Base-by-base conservation (phyloP, 495 filamentous ascomycete species). In the Astrothelium macrocarpum region DNA sequence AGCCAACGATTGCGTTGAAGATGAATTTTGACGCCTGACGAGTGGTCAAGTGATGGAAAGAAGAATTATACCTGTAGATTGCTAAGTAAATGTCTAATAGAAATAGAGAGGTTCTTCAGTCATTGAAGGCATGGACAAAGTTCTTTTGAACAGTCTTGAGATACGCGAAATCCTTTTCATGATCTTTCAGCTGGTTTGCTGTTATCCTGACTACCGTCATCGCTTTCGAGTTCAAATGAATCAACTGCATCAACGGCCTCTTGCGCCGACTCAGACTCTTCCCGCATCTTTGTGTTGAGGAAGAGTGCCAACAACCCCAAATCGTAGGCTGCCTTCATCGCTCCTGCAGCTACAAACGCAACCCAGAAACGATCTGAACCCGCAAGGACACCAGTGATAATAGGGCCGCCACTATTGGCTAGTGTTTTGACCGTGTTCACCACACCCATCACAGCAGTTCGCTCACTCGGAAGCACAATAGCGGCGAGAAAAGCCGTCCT, bases 1-100 rank as follows among this genome's bases (percentile, higher is more conserved):
- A 86, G 75, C 95, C 94, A 16, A 95, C 77, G 65, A 99, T 99
- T 81, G 90, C 90, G 60, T 71, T 99, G 74, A 90, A 93, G 79
- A 91, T 97, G 88, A 82, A 96, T 71, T 97, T 98, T 82, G 64
- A 68, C 34, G 65, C 65, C 7, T 59, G 34, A 64, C 7, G 25
- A 16, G 25, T 20, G 7, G 5, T 56, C 49, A 2, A 11, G 25
- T 56, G 7, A 56, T 2, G 5, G 9, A 3, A 10, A 11, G 23
- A 29, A 25, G n/a, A 20, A 56, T 5, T n/a, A 28, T 20, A 29
- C 26, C 5, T 28, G 49, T 56, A 29, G 2, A 39, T 39, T 39
- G 34, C 14, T 39, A 39, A 39, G 1, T 56, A 4, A 56, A 28
- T 56, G 29, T 56, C 25, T 56, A 56, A 56, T 56, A 28, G 16